Evolutionary conservation across 371 early-diverging fungal genomes (phyloP).

Genomic region (Apophysomyces variabilis): DNA sequence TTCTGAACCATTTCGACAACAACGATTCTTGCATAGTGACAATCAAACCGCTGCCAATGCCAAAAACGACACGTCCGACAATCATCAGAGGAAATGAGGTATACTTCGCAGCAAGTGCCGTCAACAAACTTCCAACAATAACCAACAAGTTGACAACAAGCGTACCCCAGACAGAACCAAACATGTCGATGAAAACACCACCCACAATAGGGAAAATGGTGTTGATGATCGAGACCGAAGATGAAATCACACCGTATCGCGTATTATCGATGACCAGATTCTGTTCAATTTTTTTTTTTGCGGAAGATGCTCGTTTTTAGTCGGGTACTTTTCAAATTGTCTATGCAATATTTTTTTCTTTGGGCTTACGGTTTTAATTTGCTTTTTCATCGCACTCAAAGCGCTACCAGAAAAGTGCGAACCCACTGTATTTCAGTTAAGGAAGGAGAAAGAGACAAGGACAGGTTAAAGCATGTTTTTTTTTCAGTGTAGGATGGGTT

Average conservation of each 20-base stretch:
- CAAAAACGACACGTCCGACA: constrained; percentile 56
- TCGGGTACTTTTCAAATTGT: neutral
- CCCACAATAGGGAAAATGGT: constrained; percentile 59
- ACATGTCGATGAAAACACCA: constrained; percentile 54
- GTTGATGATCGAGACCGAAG: constrained; percentile 56
- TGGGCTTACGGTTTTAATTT: constrained; percentile 28
- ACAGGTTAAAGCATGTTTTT: neutral
- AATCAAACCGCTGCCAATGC: constrained; percentile 59
- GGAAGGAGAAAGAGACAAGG: neutral
- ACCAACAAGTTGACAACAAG: constrained; percentile 46
- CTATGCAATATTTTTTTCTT: too few relatives aligned
- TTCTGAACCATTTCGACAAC: constrained; percentile 63
- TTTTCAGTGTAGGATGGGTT: too few relatives aligned
- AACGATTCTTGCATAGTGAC: constrained; percentile 66
- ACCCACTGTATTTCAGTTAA: constrained; percentile 25
- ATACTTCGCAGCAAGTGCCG: constrained; percentile 48
- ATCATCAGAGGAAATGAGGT: constrained; percentile 48
- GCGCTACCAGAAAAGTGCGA: constrained; percentile 46
- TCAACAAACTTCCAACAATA: constrained; percentile 50
- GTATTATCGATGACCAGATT: constrained; percentile 51
- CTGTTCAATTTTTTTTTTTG: constrained; percentile 16
- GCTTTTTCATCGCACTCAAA: constrained; percentile 46
- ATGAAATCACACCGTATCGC: constrained; percentile 56
- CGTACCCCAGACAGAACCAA: constrained; percentile 57
- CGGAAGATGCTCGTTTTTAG: neutral